Evolutionary conservation across 768 basidiomycete species (phyloP), one percentile per base, ranked within the genome.

Genomic region (Termitomyces sp.): DNA sequence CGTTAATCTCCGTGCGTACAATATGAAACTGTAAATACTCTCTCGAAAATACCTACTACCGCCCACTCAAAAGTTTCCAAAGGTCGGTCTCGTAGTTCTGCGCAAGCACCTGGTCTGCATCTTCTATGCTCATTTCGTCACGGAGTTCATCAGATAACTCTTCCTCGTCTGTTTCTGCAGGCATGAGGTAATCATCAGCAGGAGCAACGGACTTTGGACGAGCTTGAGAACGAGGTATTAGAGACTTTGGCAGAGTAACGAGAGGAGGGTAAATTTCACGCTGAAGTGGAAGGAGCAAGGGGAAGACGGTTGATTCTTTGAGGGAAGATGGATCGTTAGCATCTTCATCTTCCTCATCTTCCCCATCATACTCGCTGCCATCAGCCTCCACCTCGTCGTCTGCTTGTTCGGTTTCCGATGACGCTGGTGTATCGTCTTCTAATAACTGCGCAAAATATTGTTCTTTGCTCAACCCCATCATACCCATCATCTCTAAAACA

Each of bases 401-500:
- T 29, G 32, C 9, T n/a, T 37, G 47, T 2, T 36, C 51, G 2
- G 61, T 44, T 14, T 50, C 52, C 32, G 51, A 39, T 51, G 29
- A 31, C 27, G 27, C 29, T 37, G 14, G 26, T 41, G 46, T 41
- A 34, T 61, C 50, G 18, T 57, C 61, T 34, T 47, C 61, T 46
- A 73, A 53, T 12, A 80, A 60, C 32, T 66, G 64, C 22, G 70
- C 63, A 53, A 84, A 79, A 65, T 78, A 75, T n/a, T 65, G 61
- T 31, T 72, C 68, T 61, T 76, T 78, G 63, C 66, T 74, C 16
- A 67, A 60, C 46, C 66, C 65, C 12, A 68, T 64, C 22, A 74
- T 66, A 1, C 79, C 82, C 65, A 82, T 72, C 47, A 78, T 73
- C 20, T 77, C 73, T 42, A 85, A 62, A 10, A 80, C 84, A 44